phyloP scores from a whole-genome alignment of 352 stramenopile species.

The Saprolegnia parasitica region DNA sequence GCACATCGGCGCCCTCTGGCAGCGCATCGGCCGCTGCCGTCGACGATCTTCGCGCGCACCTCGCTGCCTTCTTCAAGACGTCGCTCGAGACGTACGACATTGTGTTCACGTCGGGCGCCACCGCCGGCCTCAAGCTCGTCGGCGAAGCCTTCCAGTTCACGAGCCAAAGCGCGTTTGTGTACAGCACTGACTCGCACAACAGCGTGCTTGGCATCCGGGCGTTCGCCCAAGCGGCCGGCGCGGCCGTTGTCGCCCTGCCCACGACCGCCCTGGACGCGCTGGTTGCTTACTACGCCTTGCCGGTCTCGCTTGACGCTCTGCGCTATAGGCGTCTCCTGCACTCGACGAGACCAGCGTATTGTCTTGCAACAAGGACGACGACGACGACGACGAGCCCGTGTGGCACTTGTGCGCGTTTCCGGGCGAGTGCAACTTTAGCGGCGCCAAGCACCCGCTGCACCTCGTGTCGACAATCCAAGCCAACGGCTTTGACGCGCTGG shows the following conservation, averaged over 20 bases:
- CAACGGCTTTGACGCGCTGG: not conserved
- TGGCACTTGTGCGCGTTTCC: conserved; percentile 58
- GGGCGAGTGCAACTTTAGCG: conserved; percentile 77
- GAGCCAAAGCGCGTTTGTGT: conserved; percentile 43
- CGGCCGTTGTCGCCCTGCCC: conserved; percentile 35
- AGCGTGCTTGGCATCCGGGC: conserved; percentile 63
- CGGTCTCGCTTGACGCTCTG: not conserved
- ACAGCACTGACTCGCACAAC: conserved; percentile 65
- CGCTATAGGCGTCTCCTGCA: not conserved
- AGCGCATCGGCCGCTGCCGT: conserved; percentile 44
- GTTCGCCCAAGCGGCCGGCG: conserved; percentile 37
- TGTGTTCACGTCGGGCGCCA: conserved; percentile 83
- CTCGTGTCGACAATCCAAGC: conserved; percentile 40
- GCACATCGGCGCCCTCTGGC: conserved; percentile 34
- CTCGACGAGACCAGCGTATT: not conserved
- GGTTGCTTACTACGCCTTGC: conserved; percentile 19
- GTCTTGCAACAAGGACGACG: not conserved
- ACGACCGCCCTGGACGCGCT: conserved; percentile 42
- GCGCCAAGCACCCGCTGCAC: conserved; percentile 42
- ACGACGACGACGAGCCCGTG: conserved; percentile 7
- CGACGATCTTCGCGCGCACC: conserved; percentile 40
- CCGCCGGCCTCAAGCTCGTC: conserved; percentile 71
- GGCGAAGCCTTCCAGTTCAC: conserved; percentile 78
- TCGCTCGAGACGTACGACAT: conserved; percentile 67
- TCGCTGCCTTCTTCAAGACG: conserved; percentile 66